Conservation (phyloP, 371 early-diverging fungal species). For the Basidiobolus heterosporus region DNA sequence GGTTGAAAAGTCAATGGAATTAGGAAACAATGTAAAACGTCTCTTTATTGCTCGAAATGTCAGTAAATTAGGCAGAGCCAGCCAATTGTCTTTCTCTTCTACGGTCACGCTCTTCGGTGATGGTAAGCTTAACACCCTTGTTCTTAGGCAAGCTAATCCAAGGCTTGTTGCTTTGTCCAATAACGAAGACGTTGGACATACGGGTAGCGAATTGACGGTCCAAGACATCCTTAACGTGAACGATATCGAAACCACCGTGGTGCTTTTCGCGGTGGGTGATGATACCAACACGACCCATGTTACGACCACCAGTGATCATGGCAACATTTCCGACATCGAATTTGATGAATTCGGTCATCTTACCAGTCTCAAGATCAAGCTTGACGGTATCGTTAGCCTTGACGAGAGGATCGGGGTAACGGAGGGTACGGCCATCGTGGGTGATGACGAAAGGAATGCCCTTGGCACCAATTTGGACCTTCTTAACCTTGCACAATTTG, state of each 20-base stretch:
- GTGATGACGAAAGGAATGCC: constrained; percentile 95
- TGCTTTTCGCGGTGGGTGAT: constrained; percentile 95
- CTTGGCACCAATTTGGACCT: constrained; percentile 82
- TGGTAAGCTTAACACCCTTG: constrained; percentile 95
- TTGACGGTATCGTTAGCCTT: constrained; percentile 98
- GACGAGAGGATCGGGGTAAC: constrained; percentile 98
- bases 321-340: constrained; percentile 93
- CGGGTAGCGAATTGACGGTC: constrained; percentile 83
- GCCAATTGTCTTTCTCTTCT: constrained; percentile 39
- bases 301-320: constrained; percentile 96
- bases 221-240: constrained; percentile 79
- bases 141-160: constrained; percentile 92
- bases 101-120: constrained; percentile 92
- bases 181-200: constrained; percentile 78
- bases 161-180: constrained; percentile 62
- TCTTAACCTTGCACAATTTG: constrained; percentile 97
- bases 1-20: too few relatives aligned
- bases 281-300: constrained; percentile 98
- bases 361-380: constrained; percentile 84
- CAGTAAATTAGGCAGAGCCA: neutral
- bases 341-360: constrained; percentile 87
- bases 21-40: too few relatives aligned
- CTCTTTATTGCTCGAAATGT: too few relatives aligned
- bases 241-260: constrained; percentile 92
- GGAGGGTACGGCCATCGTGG: constrained; percentile 98